Evolutionary conservation across 2,329 filamentous ascomycete species (phyloP).

Genomic region (Penicillium sp.): DNA sequence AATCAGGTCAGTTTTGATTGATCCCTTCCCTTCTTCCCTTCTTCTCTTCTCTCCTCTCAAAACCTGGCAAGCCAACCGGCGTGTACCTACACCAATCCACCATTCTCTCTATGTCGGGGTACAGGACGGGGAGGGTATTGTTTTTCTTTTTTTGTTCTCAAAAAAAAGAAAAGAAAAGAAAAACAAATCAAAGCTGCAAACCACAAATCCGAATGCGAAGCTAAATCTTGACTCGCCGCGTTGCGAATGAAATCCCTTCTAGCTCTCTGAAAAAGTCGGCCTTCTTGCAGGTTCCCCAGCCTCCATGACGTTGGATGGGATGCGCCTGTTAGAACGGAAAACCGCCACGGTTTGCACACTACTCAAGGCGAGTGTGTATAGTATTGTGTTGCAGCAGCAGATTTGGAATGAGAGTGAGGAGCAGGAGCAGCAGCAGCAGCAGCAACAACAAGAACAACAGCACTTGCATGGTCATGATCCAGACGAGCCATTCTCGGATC

Average conservation of each 20-base stretch:
- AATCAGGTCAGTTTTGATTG: slow-evolving; percentile 58
- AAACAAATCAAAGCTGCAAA: no score
- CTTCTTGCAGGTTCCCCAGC: slow-evolving; percentile 56
- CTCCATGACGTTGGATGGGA: slow-evolving; percentile 70
- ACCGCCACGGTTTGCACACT: slow-evolving; percentile 91
- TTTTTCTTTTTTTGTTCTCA: no score
- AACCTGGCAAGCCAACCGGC: no score
- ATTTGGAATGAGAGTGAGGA: slow-evolving; percentile 59
- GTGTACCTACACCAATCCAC: no score
- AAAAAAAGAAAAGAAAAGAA: no score
- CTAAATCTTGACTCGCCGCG: no score
- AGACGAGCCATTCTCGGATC: slow-evolving; percentile 16
- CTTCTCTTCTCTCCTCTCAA: no score
- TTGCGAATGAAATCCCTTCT: not conserved
- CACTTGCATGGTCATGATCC: slow-evolving; percentile 19
- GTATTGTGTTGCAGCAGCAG: slow-evolving; percentile 96
- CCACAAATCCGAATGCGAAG: no score
- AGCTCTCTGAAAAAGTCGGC: slow-evolving; percentile 46
- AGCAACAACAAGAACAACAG: slow-evolving; percentile 28
- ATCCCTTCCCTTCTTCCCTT: no score
- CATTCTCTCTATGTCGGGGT: no score
- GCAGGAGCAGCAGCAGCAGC: slow-evolving; percentile 27
- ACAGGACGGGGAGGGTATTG: no score
- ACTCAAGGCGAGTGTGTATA: slow-evolving; percentile 97
- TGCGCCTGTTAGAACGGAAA: slow-evolving; percentile 86